Base-by-base conservation (phyloP, 495 filamentous ascomycete genomes). In the Cercophora newfieldiana region DNA sequence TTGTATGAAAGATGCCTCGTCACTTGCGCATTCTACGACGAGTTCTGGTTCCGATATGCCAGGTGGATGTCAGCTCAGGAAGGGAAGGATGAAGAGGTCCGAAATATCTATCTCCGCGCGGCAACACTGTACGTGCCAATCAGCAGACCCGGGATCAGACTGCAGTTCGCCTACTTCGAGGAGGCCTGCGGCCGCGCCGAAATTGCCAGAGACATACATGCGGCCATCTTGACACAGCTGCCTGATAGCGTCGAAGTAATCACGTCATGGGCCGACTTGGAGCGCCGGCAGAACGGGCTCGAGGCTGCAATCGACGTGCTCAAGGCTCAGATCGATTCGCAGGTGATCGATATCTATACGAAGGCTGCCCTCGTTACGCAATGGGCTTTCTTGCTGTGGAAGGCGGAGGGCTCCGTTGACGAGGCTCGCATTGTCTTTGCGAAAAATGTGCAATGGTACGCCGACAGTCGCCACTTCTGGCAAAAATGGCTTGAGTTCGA, bases 21-120 rank as follows among this genome's bases (percentile, higher is more conserved):
- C 16, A 94, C 93, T 16, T 93, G 91, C 69, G 95, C 95, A 47
- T 89, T 95, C 71, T 97, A 98, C 68, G 94, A 97, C 55, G 94
- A 98, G 71, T 97, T 99, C 77, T 99, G 95, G 95, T 85, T 96
- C 63, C 89, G 95, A 1, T 99, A 97, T 78, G 93, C 91, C n/a
- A 84, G 96, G 18, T 99, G 95, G 95, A 97, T 99, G 93, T 83
- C 83, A 68, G 89, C 87, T 2, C 92, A 97, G 71, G 70, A 84
- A 0, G 86, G 82, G 55, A 97, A 97, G 74, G 88, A 92, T 63
- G 92, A 97, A 71, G 96, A 99, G 72, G 91, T 95, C 2, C 89
- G 96, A 25, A 92, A 90, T 74, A 93, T 99, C 69, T 98, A 97
- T 69, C 90, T 95, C 75, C 88, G 93, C 61, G 96, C 94, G 12